phyloP scores from a whole-genome alignment of 306 rosid species.

The Trichosanthes truncata region DNA sequence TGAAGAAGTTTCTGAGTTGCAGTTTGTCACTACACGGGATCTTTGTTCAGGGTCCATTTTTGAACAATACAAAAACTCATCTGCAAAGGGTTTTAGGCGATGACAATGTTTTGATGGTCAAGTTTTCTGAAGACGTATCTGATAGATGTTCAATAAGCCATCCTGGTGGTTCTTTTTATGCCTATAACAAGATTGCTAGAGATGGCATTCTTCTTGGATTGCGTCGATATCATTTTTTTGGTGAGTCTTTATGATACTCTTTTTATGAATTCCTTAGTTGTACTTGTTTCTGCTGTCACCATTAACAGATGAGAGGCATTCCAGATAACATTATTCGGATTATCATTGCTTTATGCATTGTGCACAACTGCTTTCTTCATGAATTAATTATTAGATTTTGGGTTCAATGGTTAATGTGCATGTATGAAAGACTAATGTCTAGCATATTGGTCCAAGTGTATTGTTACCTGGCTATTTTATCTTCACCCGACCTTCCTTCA shows the following conservation, averaged over 20 bases:
- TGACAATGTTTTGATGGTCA: slow-evolving; percentile 53
- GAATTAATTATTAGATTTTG: not conserved
- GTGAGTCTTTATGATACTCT: slow-evolving; percentile 22
- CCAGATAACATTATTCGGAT: not conserved
- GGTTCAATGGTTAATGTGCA: not conserved
- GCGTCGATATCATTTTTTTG: slow-evolving; percentile 51
- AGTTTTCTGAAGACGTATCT: slow-evolving; percentile 29
- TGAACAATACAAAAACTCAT: slow-evolving; percentile 34
- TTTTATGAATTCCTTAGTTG: not conserved
- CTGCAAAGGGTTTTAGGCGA: slow-evolving; percentile 67
- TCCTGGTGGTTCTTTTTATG: slow-evolving; percentile 5
- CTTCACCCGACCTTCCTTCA: not conserved
- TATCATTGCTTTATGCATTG: not conserved
- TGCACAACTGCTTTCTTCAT: not conserved
- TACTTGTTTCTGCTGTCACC: not conserved
- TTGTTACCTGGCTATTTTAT: not conserved
- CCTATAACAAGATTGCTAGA: slow-evolving; percentile 37
- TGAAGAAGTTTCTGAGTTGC: not conserved
- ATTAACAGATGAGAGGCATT: not conserved
- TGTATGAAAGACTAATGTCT: too few species aligned
- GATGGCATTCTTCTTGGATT: slow-evolving; percentile 64
- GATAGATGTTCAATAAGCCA: not conserved
- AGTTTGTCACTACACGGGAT: not conserved
- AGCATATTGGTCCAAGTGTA: not conserved
- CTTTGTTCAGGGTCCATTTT: slow-evolving; percentile 52